Base-by-base conservation (phyloP, 176 grass and related monocot genomes). In the Chloris gayana region DNA sequence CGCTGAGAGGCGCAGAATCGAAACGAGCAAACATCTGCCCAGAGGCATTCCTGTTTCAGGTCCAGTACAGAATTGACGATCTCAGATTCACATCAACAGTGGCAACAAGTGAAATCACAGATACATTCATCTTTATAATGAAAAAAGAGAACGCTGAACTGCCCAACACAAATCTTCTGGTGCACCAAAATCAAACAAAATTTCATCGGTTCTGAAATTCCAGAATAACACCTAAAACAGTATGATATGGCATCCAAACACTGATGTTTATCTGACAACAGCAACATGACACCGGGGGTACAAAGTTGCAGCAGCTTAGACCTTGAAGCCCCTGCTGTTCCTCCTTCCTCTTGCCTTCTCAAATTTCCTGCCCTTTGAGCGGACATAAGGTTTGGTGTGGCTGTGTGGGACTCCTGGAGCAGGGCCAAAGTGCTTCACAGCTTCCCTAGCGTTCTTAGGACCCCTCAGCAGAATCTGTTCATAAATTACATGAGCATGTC, bases 251-350 rank as follows among this genome's bases (percentile, higher is more conserved):
- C 27, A 75, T 33, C 49, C 25, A 53, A 69, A 61, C 44, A 26
- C 21, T 51, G 21, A 27, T 22, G 60, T 61, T 42, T 9, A 63
- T 46, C 63, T 54, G 37, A 80, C 13, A 50, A 5, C 11, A 76
- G 64, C 56, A 64, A 70, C 42, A 42, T 25, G 71, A 21, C 50
- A 74, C 13, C n/a, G 6, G 10, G 31, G 17, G 6, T 0, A 58
- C 15, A 1, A 25, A 60, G 47, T 19, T 17, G 57, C 17, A 5
- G 5, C 77, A 14, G 15, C 82, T 82, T 82, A 85, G 34, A 89
- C 89, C 82, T 91, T 91, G 67, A 94, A 94, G 26, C 89, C 92
- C 80, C 81, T 94, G 89, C 89, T 91, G 80, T 94, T 94, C 82
- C 92, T 94, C 69, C 80, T 76, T 30, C 89, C 89, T 84, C 89